These are phyloP conservation scores for Pichia sp. DNA, from an alignment of 1,139 yeast species.

Conservation along the genomic window DNA sequence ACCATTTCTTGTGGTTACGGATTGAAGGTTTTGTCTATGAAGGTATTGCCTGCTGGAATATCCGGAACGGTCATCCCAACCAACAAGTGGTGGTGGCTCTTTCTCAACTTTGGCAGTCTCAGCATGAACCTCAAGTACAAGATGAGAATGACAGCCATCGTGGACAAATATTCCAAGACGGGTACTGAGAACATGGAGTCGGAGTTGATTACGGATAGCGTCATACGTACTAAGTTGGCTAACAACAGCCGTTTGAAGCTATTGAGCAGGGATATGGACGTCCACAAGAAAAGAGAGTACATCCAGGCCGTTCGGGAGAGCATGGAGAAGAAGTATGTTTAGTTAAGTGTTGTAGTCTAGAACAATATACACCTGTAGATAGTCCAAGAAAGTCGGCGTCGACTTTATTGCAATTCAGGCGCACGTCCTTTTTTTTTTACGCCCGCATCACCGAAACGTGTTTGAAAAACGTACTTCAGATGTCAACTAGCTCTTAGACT, in stretches of 20 bases:
- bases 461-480: not conserved
- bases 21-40: slow-evolving; percentile 42
- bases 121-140: slow-evolving; percentile 30
- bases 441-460: not conserved
- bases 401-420: not conserved
- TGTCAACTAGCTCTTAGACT: no score
- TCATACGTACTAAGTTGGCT: slow-evolving; percentile 34
- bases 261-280: slow-evolving; percentile 33
- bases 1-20: slow-evolving; percentile 25
- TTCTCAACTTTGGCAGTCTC: slow-evolving; percentile 22
- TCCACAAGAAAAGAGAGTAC: slow-evolving; percentile 33
- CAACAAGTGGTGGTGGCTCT: slow-evolving; percentile 18
- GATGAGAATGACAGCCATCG: slow-evolving; percentile 21
- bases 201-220: slow-evolving; percentile 21
- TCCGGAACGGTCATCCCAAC: slow-evolving; percentile 28
- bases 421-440: not conserved
- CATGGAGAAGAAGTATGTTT: slow-evolving; percentile 3
- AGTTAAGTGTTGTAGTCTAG: no score
- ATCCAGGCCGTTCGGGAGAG: slow-evolving; percentile 20
- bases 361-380: no score
- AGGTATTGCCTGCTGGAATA: slow-evolving; percentile 21
- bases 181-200: slow-evolving; percentile 18
- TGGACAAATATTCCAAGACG: slow-evolving; percentile 2
- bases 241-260: slow-evolving; percentile 39
- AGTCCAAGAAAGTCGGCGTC: not conserved